Conservation (phyloP, 2,329 filamentous ascomycete species). For the Penicillium hordei region DNA sequence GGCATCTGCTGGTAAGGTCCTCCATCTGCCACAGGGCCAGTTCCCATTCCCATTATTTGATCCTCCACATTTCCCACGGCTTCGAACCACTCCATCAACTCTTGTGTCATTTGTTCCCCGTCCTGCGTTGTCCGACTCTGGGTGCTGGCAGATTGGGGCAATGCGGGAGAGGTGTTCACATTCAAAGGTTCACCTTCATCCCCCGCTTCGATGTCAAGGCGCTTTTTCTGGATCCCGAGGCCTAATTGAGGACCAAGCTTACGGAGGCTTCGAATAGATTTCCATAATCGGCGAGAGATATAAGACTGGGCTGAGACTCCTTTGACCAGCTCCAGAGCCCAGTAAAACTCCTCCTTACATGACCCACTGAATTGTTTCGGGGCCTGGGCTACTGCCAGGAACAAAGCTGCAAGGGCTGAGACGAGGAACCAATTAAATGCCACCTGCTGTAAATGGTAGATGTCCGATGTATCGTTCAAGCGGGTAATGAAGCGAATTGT, state of each 20-base stretch:
- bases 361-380: slow-evolving; percentile 58
- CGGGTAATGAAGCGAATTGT: slow-evolving; percentile 61
- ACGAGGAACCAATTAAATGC: slow-evolving; percentile 67
- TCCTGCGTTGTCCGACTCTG: slow-evolving; percentile 46
- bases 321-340: slow-evolving; percentile 63
- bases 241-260: slow-evolving; percentile 61
- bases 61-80: slow-evolving; percentile 57
- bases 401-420: slow-evolving; percentile 61
- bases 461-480: slow-evolving; percentile 60
- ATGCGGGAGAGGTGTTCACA: slow-evolving; percentile 49
- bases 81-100: slow-evolving; percentile 63
- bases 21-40: slow-evolving; percentile 22
- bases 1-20: slow-evolving; percentile 29
- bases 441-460: slow-evolving; percentile 62
- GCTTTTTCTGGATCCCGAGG: slow-evolving; percentile 39
- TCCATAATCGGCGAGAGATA: slow-evolving; percentile 63
- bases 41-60: slow-evolving; percentile 38
- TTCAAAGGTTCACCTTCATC: not conserved
- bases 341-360: slow-evolving; percentile 64
- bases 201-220: slow-evolving; percentile 3
- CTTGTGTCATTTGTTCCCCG: slow-evolving; percentile 57
- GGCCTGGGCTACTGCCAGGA: slow-evolving; percentile 63
- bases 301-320: slow-evolving; percentile 60
- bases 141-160: slow-evolving; percentile 57
- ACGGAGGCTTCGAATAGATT: slow-evolving; percentile 60